A percentile compares a stretch with the other conserved stretches of the same genome.
Evolutionary conservation across 495 filamentous ascomycete species (phyloP).

Genomic region (Lophium mytilinum): DNA sequence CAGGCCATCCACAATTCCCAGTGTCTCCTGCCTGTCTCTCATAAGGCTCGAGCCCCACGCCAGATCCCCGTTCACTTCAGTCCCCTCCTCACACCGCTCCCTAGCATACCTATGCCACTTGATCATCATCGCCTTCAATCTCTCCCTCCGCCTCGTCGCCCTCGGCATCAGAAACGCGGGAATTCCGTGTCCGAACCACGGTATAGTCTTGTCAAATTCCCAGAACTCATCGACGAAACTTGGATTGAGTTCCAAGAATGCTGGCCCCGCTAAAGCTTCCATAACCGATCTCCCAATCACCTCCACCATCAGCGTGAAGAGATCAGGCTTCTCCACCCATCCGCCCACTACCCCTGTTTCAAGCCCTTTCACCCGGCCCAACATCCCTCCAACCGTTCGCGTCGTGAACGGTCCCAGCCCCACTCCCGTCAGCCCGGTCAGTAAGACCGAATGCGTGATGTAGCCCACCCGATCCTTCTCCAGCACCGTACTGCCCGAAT

Average conservation of each 20-base stretch:
- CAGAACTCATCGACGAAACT: conserved; percentile 6
- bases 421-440: conserved; percentile 6
- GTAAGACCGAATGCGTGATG: conserved; percentile 12
- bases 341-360: neutral
- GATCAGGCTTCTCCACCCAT: conserved; percentile 9
- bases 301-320: conserved; percentile 6
- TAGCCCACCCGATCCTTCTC: conserved; percentile 15
- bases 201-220: conserved; percentile 3
- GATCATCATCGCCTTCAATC: conserved; percentile 1
- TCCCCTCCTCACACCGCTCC: conserved; percentile 2
- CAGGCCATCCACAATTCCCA: conserved; percentile 6
- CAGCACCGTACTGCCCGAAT: conserved; percentile 11
- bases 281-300: conserved; percentile 1
- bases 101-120: conserved; percentile 15
- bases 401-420: conserved; percentile 2
- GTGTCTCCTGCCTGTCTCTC: conserved; percentile 8
- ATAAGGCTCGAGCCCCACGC: conserved; percentile 17
- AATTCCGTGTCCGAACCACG: conserved; percentile 8
- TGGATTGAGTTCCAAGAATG: conserved; percentile 12
- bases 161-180: conserved; percentile 10
- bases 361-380: no score
- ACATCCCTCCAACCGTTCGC: neutral
- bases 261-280: conserved; percentile 13
- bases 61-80: conserved; percentile 10
- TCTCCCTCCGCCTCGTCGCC: neutral